Conservation (phyloP, 2,329 filamentous ascomycete species). For the Cadophora malorum region DNA sequence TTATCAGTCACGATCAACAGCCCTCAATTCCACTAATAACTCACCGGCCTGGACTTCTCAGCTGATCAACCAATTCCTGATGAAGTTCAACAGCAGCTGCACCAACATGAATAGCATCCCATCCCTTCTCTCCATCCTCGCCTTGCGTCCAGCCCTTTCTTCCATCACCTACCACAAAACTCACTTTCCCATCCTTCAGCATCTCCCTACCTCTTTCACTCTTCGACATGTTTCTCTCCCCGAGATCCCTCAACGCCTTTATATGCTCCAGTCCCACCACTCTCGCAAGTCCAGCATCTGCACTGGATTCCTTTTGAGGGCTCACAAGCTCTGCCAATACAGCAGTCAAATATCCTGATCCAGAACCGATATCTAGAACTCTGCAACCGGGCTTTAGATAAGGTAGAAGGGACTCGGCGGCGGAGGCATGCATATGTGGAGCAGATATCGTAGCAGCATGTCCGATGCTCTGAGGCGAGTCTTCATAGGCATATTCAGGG, state of each 20-base stretch:
- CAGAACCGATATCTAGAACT: constrained; percentile 77
- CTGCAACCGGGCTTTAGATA: constrained; percentile 57
- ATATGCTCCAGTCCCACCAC: constrained; percentile 83
- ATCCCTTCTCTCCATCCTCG: constrained; percentile 59
- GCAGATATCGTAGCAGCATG: constrained; percentile 73
- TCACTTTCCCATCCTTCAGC: constrained; percentile 68
- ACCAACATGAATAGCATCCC: constrained; percentile 95
- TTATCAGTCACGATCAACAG: neutral
- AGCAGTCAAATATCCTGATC: constrained; percentile 85
- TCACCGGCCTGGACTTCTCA: constrained; percentile 75
- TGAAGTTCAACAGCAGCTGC: constrained; percentile 82
- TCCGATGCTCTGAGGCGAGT: constrained; percentile 73
- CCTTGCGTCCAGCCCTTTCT: constrained; percentile 63
- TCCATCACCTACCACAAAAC: constrained; percentile 79
- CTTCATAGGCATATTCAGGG: constrained; percentile 73
- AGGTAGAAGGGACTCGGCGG: constrained; percentile 66
- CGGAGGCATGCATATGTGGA: constrained; percentile 75
- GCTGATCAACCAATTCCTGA: constrained; percentile 73
- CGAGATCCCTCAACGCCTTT: constrained; percentile 64
- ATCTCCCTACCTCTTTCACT: constrained; percentile 63
- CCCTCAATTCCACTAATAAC: constrained; percentile 20
- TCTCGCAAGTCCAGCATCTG: constrained; percentile 41
- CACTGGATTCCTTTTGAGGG: constrained; percentile 10
- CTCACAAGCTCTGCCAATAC: constrained; percentile 71
- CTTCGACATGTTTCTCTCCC: constrained; percentile 70